These are phyloP conservation scores for Populus ilicifolia DNA, from an alignment of 345 rosid genomes.

Conservation along the genomic window DNA sequence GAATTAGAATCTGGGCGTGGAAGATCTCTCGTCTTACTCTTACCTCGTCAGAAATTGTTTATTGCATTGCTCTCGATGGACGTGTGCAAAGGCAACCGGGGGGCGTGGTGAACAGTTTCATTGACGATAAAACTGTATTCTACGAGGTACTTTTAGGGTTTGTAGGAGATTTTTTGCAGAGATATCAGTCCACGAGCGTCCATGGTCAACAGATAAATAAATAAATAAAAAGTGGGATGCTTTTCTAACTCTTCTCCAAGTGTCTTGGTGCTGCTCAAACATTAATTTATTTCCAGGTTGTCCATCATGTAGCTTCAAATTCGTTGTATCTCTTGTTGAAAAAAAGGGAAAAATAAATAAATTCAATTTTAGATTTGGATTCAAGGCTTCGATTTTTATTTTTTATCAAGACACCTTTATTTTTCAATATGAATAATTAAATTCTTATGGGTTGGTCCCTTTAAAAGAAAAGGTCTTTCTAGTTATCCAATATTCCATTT, in stretches of 20 bases:
- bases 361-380: too few relatives aligned
- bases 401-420: too few relatives aligned
- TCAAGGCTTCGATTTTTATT: too few relatives aligned
- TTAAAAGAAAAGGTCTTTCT: too few relatives aligned
- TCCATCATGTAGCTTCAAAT: too few relatives aligned
- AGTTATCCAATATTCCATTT: too few relatives aligned
- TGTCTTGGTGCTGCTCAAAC: neutral
- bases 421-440: too few relatives aligned
- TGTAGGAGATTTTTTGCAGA: neutral
- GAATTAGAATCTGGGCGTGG: conserved; percentile 9
- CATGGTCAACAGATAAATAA: neutral
- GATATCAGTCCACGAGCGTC: neutral
- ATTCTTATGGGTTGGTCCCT: too few relatives aligned
- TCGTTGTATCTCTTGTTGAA: too few relatives aligned
- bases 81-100: neutral
- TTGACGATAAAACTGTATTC: neutral
- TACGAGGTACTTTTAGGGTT: neutral
- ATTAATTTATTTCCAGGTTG: too few relatives aligned
- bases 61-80: neutral
- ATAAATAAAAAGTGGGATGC: neutral
- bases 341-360: too few relatives aligned
- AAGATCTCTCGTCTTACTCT: conserved; percentile 4
- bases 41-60: neutral
- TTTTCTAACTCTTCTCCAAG: neutral
- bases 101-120: neutral